Conservation (phyloP, 306 rosid species). For the Abrus pulchellus region DNA sequence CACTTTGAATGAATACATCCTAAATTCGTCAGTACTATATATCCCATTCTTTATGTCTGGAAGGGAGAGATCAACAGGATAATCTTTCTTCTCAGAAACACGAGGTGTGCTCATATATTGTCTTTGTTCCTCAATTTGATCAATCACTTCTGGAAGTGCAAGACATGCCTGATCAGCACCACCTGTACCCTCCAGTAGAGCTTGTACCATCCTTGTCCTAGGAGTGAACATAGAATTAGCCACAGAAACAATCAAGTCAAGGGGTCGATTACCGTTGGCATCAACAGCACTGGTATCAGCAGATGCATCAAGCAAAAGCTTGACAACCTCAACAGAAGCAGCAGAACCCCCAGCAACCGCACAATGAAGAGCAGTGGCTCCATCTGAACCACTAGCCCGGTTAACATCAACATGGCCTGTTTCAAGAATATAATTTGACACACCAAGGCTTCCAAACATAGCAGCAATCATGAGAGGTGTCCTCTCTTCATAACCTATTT, state of each 20-base stretch:
- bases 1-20: slow-evolving; percentile 92
- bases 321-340: slow-evolving; percentile 64
- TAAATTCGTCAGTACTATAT: slow-evolving; percentile 85
- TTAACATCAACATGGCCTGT: slow-evolving; percentile 69
- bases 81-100: slow-evolving; percentile 70
- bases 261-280: slow-evolving; percentile 68
- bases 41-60: slow-evolving; percentile 90
- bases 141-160: slow-evolving; percentile 46
- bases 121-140: slow-evolving; percentile 53
- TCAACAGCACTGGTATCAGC: slow-evolving; percentile 66
- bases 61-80: slow-evolving; percentile 82
- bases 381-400: slow-evolving; percentile 64
- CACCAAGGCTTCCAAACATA: slow-evolving; percentile 76
- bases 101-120: slow-evolving; percentile 56
- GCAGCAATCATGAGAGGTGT: slow-evolving; percentile 87
- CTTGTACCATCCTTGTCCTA: slow-evolving; percentile 61
- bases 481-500: slow-evolving; percentile 75
- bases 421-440: slow-evolving; percentile 58
- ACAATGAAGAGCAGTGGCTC: slow-evolving; percentile 86
- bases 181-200: slow-evolving; percentile 54
- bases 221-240: slow-evolving; percentile 46
- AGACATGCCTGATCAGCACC: slow-evolving; percentile 47
- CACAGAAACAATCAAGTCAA: slow-evolving; percentile 61
- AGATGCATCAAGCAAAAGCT: slow-evolving; percentile 74
- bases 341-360: slow-evolving; percentile 84